Evolutionary conservation across 2,329 filamentous ascomycete species (phyloP).

Genomic region (Calonectria hawksworthii): DNA sequence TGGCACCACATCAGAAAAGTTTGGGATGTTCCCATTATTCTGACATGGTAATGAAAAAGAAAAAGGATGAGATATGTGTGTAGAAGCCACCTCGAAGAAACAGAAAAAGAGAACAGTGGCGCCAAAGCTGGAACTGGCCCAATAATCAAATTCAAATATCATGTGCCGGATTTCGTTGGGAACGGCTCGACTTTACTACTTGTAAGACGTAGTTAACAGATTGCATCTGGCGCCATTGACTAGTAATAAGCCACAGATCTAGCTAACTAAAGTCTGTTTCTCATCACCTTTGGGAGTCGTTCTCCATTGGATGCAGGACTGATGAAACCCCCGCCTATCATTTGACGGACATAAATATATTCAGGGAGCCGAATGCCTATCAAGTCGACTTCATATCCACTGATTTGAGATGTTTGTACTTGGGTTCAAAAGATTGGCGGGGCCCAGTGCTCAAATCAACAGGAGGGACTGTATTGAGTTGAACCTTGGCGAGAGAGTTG

Average conservation of each 20-base stretch:
- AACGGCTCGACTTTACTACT: not conserved
- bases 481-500: not conserved
- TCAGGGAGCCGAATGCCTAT: not conserved
- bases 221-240: not conserved
- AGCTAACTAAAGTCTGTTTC: not conserved
- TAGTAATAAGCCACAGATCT: not conserved
- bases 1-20: no score
- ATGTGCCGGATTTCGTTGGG: not conserved
- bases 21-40: not conserved
- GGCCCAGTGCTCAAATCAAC: not conserved
- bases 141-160: not conserved
- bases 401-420: not conserved
- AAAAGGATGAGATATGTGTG: not conserved
- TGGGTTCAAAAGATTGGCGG: not conserved
- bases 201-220: not conserved
- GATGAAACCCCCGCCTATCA: not conserved
- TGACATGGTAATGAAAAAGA: not conserved
- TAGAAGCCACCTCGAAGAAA: not conserved
- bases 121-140: no score
- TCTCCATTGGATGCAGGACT: not conserved
- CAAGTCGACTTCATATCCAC: accelerated
- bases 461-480: not conserved
- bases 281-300: not conserved
- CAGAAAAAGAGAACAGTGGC: no score
- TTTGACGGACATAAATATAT: not conserved